These are phyloP conservation scores for Gracilaria domingensis DNA, from an alignment of 23 red algal species.

Conservation along the genomic window DNA sequence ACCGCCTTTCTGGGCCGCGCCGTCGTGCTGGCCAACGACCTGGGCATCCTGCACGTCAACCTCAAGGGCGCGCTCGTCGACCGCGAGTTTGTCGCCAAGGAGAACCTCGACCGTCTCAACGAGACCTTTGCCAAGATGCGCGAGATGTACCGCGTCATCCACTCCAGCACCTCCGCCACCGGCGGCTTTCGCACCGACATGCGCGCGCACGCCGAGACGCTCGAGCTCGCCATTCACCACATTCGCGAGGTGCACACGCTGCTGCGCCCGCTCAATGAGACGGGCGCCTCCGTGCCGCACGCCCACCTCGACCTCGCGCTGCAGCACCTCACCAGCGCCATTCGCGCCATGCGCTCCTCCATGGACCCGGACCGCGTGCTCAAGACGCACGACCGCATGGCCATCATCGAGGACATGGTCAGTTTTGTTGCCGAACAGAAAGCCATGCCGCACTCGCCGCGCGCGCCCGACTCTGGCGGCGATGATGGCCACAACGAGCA, in stretches of 20 bases:
- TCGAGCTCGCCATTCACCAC: conserved; percentile 73
- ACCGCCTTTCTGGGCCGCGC: conserved; percentile 83
- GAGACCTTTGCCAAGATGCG: conserved; percentile 72
- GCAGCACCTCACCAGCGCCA: conserved; percentile 43
- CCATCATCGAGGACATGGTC: conserved; percentile 67
- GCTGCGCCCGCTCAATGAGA: conserved; percentile 64
- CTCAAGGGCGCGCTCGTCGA: conserved; percentile 64
- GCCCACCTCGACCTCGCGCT: conserved; percentile 44
- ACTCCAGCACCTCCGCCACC: conserved; percentile 37
- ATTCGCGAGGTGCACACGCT: conserved; percentile 77
- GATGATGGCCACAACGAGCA: not conserved
- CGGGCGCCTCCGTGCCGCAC: conserved; percentile 53
- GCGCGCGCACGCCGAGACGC: conserved; percentile 58
- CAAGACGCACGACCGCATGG: conserved; percentile 57
- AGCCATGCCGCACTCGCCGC: not conserved
- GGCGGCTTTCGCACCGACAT: conserved; percentile 68
- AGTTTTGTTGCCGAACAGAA: conserved; percentile 60
- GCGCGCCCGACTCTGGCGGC: not conserved
- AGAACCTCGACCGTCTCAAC: conserved; percentile 76
- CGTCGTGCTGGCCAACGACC: conserved; percentile 81
- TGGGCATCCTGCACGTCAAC: conserved; percentile 77
- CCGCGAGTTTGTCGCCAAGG: conserved; percentile 67
- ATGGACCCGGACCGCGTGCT: conserved; percentile 80
- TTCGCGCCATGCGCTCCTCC: conserved; percentile 60
- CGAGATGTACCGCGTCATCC: conserved; percentile 79